Percentiles rank a stretch among this genome's conserved stretches.
phyloP scores from a whole-genome alignment of 352 stramenopile genomes.

The Thalassiosira livingstoniorum region DNA sequence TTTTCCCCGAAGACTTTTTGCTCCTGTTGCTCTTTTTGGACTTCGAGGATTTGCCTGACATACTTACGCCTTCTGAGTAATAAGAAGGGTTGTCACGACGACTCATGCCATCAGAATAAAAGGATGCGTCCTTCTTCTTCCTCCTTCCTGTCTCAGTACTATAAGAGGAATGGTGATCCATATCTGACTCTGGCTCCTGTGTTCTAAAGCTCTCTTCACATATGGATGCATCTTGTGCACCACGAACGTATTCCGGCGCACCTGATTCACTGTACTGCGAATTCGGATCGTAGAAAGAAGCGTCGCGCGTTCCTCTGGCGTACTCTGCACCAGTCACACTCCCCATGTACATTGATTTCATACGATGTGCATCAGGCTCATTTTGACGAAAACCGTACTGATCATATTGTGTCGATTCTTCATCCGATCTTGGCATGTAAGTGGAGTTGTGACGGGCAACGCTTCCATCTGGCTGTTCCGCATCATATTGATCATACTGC shows the following conservation, averaged over 20 bases:
- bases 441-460: background rate
- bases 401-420: conserved; percentile 2
- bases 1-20: conserved; percentile 4
- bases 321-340: background rate
- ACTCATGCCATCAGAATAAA: no score
- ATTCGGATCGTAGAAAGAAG: background rate
- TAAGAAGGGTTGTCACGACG: background rate
- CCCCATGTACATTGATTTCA: conserved; percentile 19
- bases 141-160: no score
- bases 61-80: background rate
- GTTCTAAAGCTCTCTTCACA: conserved; percentile 36
- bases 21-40: background rate
- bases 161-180: conserved; percentile 5
- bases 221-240: background rate
- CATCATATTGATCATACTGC: no score
- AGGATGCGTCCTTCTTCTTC: no score
- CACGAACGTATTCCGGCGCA: conserved; percentile 16
- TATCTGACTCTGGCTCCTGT: conserved; percentile 21
- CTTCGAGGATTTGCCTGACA: conserved; percentile 2
- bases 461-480: background rate
- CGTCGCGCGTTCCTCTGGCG: background rate
- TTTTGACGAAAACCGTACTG: background rate
- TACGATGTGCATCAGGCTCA: background rate
- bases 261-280: background rate
- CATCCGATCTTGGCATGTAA: background rate